A percentile compares a stretch with the other conserved stretches of the same genome.
phyloP scores from a whole-genome alignment of 768 basidiomycete genomes.

The Rubroboletus pulcherrimus region DNA sequence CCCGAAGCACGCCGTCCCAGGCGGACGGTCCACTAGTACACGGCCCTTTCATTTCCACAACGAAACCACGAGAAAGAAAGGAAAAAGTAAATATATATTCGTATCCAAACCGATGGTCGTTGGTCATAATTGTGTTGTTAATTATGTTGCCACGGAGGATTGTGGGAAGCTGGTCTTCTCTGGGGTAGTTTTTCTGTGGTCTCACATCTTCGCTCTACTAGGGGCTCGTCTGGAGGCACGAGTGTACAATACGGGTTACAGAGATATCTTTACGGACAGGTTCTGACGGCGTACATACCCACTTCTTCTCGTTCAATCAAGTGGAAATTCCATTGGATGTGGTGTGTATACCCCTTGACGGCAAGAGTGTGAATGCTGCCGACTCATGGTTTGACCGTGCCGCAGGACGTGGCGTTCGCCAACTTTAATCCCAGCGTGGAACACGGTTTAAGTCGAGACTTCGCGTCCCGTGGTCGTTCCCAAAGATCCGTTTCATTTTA shows the following conservation, averaged over 20 bases:
- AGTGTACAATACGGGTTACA: conserved; percentile 1
- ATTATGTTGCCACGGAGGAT: conserved; percentile 22
- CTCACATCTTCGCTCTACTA: neutral
- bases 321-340: neutral
- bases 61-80: neutral
- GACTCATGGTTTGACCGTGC: neutral
- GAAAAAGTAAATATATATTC: conserved; percentile 14
- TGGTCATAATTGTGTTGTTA: conserved; percentile 14
- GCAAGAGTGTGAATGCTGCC: neutral
- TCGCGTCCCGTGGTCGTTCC: neutral
- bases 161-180: conserved; percentile 16
- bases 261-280: neutral
- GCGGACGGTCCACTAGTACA: conserved; percentile 6
- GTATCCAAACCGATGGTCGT: neutral
- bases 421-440: neutral
- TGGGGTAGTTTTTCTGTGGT: conserved; percentile 2
- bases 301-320: neutral
- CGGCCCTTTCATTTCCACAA: neutral
- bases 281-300: neutral
- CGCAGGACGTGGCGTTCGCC: neutral
- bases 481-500: neutral
- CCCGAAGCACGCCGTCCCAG: conserved; percentile 25
- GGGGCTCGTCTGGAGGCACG: neutral
- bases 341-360: neutral
- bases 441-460: neutral